Evolutionary conservation across 129 eudicot genomes (phyloP).

Genomic region (Flaveria linearis): DNA sequence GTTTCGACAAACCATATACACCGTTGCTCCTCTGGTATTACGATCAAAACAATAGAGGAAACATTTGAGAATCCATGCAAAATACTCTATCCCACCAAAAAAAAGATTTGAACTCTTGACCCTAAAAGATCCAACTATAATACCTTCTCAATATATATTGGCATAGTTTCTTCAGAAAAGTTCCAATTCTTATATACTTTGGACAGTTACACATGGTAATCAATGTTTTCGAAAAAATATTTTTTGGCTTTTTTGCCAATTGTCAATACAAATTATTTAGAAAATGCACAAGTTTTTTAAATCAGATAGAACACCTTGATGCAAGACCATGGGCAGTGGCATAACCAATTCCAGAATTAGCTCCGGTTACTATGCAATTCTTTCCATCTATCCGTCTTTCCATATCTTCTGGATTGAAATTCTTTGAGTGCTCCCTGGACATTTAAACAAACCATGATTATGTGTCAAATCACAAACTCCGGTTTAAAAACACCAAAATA

Average conservation of each 20-base stretch:
- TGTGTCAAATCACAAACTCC: neutral
- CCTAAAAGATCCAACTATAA: neutral
- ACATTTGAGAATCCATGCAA: neutral
- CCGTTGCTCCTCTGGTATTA: slow-evolving; percentile 79
- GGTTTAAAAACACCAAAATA: slow-evolving; percentile 1
- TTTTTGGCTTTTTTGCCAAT: neutral
- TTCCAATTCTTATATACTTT: neutral
- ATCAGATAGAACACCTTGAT: slow-evolving; percentile 50
- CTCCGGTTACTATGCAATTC: slow-evolving; percentile 89
- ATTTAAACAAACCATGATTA: neutral
- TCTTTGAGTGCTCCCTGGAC: slow-evolving; percentile 73
- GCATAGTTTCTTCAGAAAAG: neutral
- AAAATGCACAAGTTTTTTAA: neutral
- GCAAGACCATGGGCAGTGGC: slow-evolving; percentile 95
- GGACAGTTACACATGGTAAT: neutral
- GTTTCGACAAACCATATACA: slow-evolving; percentile 83
- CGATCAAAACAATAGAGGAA: neutral
- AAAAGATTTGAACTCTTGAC: neutral
- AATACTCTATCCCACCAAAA: neutral
- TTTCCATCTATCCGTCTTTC: slow-evolving; percentile 66
- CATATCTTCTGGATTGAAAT: slow-evolving; percentile 74
- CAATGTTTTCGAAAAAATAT: neutral
- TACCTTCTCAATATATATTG: neutral
- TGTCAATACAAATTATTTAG: neutral
- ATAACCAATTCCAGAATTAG: slow-evolving; percentile 93